phyloP scores from a whole-genome alignment of 1,284 basidiomycete species.

The Leccinum subfulvum region DNA sequence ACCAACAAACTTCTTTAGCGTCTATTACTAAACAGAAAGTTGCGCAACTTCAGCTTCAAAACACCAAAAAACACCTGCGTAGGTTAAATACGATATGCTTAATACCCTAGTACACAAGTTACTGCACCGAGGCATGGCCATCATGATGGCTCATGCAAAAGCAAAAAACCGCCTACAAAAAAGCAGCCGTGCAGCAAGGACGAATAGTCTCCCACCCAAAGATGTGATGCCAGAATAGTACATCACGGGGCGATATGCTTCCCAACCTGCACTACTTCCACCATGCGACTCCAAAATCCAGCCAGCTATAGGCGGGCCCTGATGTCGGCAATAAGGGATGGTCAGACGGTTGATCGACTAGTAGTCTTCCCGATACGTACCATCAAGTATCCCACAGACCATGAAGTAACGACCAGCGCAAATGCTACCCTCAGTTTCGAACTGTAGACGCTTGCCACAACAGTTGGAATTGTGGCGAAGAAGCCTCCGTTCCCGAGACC shows the following conservation, averaged over 20 bases:
- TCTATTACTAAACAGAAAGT: neutral
- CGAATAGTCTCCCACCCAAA: constrained; percentile 23
- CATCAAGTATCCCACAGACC: constrained; percentile 31
- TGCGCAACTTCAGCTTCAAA: neutral
- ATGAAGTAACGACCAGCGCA: constrained; percentile 35
- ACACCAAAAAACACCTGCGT: neutral
- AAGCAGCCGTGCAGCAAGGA: constrained; percentile 17
- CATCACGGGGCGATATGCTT: constrained; percentile 32
- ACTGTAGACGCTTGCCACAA: constrained; percentile 32
- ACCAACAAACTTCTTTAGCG: neutral
- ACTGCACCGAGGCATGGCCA: neutral
- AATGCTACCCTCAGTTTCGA: constrained; percentile 29
- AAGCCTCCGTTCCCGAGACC: constrained; percentile 35
- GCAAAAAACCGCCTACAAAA: constrained; percentile 14
- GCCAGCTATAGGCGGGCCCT: constrained; percentile 29
- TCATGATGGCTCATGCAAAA: constrained; percentile 9
- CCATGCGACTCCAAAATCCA: constrained; percentile 33
- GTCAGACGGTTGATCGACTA: neutral
- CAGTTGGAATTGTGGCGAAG: constrained; percentile 36
- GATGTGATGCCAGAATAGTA: constrained; percentile 33
- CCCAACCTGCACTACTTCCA: constrained; percentile 21
- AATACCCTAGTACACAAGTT: neutral
- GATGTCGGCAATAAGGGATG: constrained; percentile 17
- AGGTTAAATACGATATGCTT: neutral
- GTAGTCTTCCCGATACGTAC: constrained; percentile 15